phyloP scores from a whole-genome alignment of 2,329 filamentous ascomycete species.

The Verticillium klebahnii region DNA sequence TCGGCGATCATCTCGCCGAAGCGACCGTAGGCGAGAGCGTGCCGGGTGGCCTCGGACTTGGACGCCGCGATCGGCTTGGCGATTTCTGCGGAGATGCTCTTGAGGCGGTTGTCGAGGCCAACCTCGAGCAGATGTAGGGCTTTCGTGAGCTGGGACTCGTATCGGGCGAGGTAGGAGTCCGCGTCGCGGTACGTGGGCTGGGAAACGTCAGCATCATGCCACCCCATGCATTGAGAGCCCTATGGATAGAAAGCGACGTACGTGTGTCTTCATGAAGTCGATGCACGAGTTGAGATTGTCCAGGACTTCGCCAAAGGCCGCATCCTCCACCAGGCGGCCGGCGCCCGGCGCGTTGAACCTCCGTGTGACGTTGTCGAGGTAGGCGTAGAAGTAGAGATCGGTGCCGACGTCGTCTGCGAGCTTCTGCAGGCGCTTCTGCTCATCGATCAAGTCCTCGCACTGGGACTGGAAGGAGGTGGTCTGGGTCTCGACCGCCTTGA shows the following conservation, averaged over 20 bases:
- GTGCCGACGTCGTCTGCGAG: conserved; percentile 82
- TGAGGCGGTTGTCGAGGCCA: conserved; percentile 47
- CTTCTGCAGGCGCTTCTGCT: conserved; percentile 73
- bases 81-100: conserved; percentile 50
- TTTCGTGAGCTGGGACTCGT: conserved; percentile 72
- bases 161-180: conserved; percentile 80
- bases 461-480: conserved; percentile 91
- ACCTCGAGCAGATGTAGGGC: conserved; percentile 58
- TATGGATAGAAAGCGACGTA: neutral
- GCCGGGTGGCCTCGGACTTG: conserved; percentile 54
- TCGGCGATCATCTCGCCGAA: conserved; percentile 55
- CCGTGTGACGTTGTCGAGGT: conserved; percentile 85
- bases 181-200: conserved; percentile 82
- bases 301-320: conserved; percentile 84
- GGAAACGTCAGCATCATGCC: no score
- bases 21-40: conserved; percentile 55
- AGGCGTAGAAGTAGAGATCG: conserved; percentile 91
- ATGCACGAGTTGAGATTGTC: conserved; percentile 85
- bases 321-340: conserved; percentile 75
- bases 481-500: conserved; percentile 81
- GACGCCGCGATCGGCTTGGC: conserved; percentile 48
- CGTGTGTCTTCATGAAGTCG: conserved; percentile 82
- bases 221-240: neutral
- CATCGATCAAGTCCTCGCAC: conserved; percentile 80
- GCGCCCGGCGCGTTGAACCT: conserved; percentile 90